Base-by-base conservation (phyloP, 345 rosid species). In the Capsella bursapastoris region DNA sequence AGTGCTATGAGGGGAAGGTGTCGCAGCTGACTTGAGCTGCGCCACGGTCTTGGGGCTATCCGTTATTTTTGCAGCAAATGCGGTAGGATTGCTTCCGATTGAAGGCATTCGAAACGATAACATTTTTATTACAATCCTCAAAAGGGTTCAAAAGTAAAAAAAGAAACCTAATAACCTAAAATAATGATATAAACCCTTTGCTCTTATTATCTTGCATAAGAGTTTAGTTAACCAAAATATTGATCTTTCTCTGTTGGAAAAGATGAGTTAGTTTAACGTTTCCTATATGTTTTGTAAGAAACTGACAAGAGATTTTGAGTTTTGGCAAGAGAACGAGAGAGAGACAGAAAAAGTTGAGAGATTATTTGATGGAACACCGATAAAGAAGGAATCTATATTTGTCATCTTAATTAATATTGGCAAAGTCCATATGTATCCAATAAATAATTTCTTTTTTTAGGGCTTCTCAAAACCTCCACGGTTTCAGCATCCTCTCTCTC, bases 1-100 rank as follows among this genome's bases (percentile, higher is more conserved):
- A 0, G 90, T 90, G 88, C 89, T 86, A 64, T 92, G 96, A 22
- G 87, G 83, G 0, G 89, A 74, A 10, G 80, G 72, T 10, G 80
- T 64, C 2, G 76, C 72, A 13, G 89, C 86, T 0, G 89, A 80
- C 66, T 82, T 87, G 32, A 77, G 76, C 22, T 77, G 80, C 57
- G 78, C 85, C 52, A 68, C 66, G 16, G 84, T 81, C 15, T 73
- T 63, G 6, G 88, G 82, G 48, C 80, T 87, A 3, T 87, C 93
- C 31, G 88, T 70, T 77, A 83, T 65, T 78, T 81, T 89, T 11
- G 87, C 91, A 47, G 82, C 72, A 58, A 78, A 79, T 77, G 80
- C 72, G 4, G 70, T 57, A 1, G 76, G 72, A 3, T 65, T 52
- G 64, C 60, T 69, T 56, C 70, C 66, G 8, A 37, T 43, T 3